Percentiles rank a stretch among this genome's conserved stretches.
These are phyloP conservation scores for Populus alba DNA, from an alignment of 345 rosid genomes.

Conservation along the genomic window DNA sequence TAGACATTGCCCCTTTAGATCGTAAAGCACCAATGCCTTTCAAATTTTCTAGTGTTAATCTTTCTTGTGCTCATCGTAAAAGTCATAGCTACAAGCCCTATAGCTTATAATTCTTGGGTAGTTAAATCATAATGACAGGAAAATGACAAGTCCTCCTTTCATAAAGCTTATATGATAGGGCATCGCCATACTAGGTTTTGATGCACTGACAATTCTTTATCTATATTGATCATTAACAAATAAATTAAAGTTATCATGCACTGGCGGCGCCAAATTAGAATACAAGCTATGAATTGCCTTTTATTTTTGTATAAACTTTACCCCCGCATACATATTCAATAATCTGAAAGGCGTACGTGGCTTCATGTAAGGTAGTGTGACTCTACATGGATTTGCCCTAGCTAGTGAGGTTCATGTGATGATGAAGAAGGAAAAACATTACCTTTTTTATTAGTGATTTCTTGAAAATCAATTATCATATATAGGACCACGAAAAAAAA, in stretches of 20 bases:
- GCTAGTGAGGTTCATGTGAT: conserved; percentile 2
- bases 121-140: background rate
- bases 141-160: background rate
- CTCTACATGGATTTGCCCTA: background rate
- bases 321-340: background rate
- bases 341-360: background rate
- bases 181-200: background rate
- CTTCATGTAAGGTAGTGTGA: background rate
- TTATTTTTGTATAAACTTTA: background rate
- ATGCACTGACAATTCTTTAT: no score
- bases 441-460: no score
- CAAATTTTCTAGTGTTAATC: background rate
- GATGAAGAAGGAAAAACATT: background rate
- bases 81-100: background rate
- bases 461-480: background rate
- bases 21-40: background rate
- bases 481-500: background rate
- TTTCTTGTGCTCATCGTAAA: background rate
- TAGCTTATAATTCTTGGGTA: background rate
- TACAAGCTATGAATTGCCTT: background rate
- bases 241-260: background rate
- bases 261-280: background rate
- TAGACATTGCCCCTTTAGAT: background rate
- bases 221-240: no score
- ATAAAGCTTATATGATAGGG: background rate